Evolutionary conservation across 352 stramenopile genomes (phyloP).

Genomic region (Phytophthora agathidicida): DNA sequence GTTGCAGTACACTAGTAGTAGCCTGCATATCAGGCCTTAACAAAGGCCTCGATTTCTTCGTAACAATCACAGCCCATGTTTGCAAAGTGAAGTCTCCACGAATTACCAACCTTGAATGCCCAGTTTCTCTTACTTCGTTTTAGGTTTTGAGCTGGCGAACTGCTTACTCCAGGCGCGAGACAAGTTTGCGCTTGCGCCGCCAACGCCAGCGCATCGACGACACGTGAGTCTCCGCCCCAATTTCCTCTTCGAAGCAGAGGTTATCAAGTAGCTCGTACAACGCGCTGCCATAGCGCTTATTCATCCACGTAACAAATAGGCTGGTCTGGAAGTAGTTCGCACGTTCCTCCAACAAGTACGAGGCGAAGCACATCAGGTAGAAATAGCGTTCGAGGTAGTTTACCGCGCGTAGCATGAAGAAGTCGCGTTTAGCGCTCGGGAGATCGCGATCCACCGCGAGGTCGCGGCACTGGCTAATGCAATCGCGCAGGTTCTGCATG

Average conservation of each 20-base stretch:
- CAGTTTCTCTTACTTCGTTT: constrained; percentile 3
- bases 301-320: constrained; percentile 88
- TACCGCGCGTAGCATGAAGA: constrained; percentile 84
- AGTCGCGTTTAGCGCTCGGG: constrained; percentile 68
- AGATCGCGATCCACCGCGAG: constrained; percentile 78
- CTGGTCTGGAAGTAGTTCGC: constrained; percentile 50
- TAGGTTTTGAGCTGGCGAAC: background rate
- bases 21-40: constrained; percentile 4
- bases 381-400: constrained; percentile 92
- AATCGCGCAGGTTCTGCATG: constrained; percentile 87
- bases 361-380: constrained; percentile 90
- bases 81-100: too few relatives aligned
- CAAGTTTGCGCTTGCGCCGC: constrained; percentile 85
- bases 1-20: background rate
- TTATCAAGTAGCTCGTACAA: constrained; percentile 89
- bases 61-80: too few relatives aligned
- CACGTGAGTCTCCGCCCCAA: constrained; percentile 74
- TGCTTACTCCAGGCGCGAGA: constrained; percentile 78
- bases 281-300: constrained; percentile 76
- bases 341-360: constrained; percentile 83
- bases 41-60: background rate
- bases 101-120: constrained; percentile 6
- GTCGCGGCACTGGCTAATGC: constrained; percentile 81
- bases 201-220: constrained; percentile 91
- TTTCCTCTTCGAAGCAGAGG: constrained; percentile 85